Evolutionary conservation across 306 rosid genomes (phyloP).

Genomic region (Carpinus viminea): DNA sequence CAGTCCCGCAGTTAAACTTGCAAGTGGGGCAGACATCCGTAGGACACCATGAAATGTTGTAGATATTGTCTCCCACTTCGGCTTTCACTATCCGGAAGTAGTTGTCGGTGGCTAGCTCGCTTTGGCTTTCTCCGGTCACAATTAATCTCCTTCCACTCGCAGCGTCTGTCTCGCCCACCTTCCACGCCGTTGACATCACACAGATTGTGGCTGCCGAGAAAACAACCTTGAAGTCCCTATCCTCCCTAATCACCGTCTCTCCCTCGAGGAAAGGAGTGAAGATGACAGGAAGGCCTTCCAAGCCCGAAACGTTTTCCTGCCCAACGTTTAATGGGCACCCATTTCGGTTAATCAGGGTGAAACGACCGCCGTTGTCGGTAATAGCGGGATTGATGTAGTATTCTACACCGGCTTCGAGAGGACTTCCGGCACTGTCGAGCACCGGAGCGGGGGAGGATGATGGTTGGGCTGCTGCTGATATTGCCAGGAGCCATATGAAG

Average conservation of each 20-base stretch:
- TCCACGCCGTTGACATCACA: slow-evolving; percentile 40
- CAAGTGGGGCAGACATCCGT: slow-evolving; percentile 49
- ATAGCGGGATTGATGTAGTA: slow-evolving; percentile 66
- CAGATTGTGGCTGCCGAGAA: slow-evolving; percentile 37
- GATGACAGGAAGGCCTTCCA: slow-evolving; percentile 29
- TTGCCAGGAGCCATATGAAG: slow-evolving; percentile 32
- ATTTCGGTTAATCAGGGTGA: slow-evolving; percentile 42
- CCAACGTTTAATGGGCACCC: slow-evolving; percentile 47
- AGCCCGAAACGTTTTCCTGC: slow-evolving; percentile 38
- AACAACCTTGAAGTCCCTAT: slow-evolving; percentile 37
- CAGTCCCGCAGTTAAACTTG: slow-evolving; percentile 39
- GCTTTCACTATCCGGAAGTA: slow-evolving; percentile 38
- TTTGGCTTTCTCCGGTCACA: neutral
- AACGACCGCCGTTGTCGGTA: slow-evolving; percentile 53
- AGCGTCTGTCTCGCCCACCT: slow-evolving; percentile 14
- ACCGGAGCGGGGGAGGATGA: slow-evolving; percentile 27
- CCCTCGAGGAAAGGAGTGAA: slow-evolving; percentile 43
- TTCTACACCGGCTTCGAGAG: slow-evolving; percentile 38
- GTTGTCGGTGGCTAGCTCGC: neutral
- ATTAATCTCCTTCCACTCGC: slow-evolving; percentile 47
- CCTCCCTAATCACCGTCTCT: slow-evolving; percentile 31
- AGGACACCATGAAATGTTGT: slow-evolving; percentile 56
- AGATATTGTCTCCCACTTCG: neutral
- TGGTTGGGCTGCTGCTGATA: slow-evolving; percentile 28
- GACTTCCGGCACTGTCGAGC: slow-evolving; percentile 46